A percentile compares a stretch with the other conserved stretches of the same genome.
Evolutionary conservation across 2,329 filamentous ascomycete genomes (phyloP).

Genomic region (Trichoderma sp.): DNA sequence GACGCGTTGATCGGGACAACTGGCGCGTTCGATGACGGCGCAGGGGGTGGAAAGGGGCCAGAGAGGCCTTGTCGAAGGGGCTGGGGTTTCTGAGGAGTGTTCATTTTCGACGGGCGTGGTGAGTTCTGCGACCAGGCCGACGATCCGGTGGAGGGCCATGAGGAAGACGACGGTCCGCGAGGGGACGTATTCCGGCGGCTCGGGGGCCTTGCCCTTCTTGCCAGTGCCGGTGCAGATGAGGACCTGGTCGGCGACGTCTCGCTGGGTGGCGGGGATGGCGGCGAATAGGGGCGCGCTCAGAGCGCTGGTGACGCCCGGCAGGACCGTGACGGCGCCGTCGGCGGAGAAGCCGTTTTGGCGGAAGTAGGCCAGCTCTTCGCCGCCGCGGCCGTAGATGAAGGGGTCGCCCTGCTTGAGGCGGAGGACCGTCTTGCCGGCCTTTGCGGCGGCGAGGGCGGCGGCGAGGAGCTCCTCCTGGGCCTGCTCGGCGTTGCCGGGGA

Average conservation of each 20-base stretch:
- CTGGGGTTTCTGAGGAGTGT: constrained; percentile 26
- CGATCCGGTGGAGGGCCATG: constrained; percentile 90
- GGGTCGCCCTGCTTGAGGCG: constrained; percentile 96
- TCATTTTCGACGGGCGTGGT: constrained; percentile 46
- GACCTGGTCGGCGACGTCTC: constrained; percentile 88
- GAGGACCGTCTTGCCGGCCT: constrained; percentile 75
- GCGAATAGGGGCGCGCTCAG: constrained; percentile 88
- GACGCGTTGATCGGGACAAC: constrained; percentile 90
- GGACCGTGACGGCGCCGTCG: constrained; percentile 69
- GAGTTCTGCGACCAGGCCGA: constrained; percentile 72
- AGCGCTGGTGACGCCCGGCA: constrained; percentile 90
- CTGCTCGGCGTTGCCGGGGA: constrained; percentile 92
- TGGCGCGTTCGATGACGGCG: constrained; percentile 90
- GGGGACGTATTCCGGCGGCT: constrained; percentile 77
- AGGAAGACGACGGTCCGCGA: constrained; percentile 88
- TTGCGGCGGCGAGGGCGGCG: constrained; percentile 70
- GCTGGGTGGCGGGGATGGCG: constrained; percentile 83
- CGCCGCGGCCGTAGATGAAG: constrained; percentile 92
- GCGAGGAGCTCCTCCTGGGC: constrained; percentile 89
- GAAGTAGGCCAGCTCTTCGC: constrained; percentile 90
- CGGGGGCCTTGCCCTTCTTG: constrained; percentile 79
- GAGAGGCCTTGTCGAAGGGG: constrained; percentile 40
- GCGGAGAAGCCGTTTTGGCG: constrained; percentile 39
- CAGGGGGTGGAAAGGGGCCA: constrained; percentile 85
- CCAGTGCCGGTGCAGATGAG: constrained; percentile 97